Percentiles rank a stretch among this genome's conserved stretches.
These are phyloP conservation scores for Drechslerella stenobrocha DNA, from an alignment of 2,329 filamentous ascomycete genomes.

Conservation along the genomic window DNA sequence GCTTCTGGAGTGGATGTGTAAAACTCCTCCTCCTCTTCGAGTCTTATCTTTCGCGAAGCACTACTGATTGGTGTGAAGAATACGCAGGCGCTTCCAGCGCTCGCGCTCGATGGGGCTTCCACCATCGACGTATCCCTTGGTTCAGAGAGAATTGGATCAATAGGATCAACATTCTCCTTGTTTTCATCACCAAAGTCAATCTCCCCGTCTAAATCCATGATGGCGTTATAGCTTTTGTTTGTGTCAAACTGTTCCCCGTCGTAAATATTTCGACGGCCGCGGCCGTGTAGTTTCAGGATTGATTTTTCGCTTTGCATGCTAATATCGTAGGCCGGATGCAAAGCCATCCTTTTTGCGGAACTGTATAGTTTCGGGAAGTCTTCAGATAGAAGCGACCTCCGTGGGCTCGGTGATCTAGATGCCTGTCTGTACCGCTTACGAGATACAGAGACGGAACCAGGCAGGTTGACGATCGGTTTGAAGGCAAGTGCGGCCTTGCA, in stretches of 20 bases:
- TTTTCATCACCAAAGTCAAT: constrained; percentile 3
- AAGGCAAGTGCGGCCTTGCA: background rate
- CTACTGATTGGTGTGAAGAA: constrained; percentile 11
- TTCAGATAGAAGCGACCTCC: constrained; percentile 1
- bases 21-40: background rate
- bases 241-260: too few species aligned
- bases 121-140: background rate
- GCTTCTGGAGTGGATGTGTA: background rate
- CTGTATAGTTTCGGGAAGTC: constrained; percentile 6
- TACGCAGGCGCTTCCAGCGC: too few species aligned
- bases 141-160: background rate
- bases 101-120: too few species aligned
- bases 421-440: constrained; percentile 3
- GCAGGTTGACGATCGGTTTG: background rate
- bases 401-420: constrained; percentile 2
- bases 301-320: background rate
- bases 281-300: constrained; percentile 8
- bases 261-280: too few species aligned
- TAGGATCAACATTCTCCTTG: constrained; percentile 40
- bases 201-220: constrained; percentile 12
- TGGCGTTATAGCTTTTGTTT: background rate
- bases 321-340: constrained; percentile 25
- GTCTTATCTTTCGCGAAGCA: background rate
- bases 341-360: constrained; percentile 9
- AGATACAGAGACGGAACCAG: constrained; percentile 6